Evolutionary conservation across 495 filamentous ascomycete species (phyloP), one percentile per base, ranked within the genome.

Genomic region (Xylaria cubensis): DNA sequence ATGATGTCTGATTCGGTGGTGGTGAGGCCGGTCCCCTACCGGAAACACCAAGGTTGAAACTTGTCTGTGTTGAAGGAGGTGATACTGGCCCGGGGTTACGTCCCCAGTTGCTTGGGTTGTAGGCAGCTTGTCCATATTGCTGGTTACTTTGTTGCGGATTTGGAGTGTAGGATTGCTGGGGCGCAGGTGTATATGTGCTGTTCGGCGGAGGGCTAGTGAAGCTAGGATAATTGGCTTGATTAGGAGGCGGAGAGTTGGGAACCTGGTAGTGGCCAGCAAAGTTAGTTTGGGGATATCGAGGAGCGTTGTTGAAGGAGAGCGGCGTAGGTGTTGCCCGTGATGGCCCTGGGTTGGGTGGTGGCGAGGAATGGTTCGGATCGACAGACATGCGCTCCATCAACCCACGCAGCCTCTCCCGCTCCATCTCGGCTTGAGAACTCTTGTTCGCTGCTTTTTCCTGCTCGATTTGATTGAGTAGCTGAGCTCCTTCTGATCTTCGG

Each of bases 301-400:
- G 72, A 10, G 75, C 66, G 36, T 74, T 75, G 29, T 79, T 71
- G 68, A 74, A 83, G 69, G 82, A 84, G 50, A 83, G 80, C 26
- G 82, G 84, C 17, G 83, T 77, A 21, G 82, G 89, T 75, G 73
- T 85, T 76, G 77, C 89, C 83, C 79, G 74, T 62, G 77, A 61
- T 79, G 81, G 73, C 77, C 84, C 58, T 81, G 89, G 72, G 81
- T 84, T 71, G n/a, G 83, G 81, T n/a, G 81, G 76, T 36, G 83
- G 84, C 61, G 80, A 85, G 73, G 72, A 86, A 39, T 65, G 62
- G 71, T 71, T 82, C 73, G 73, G 85, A 69, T 94, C 92, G 80
- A 95, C 91, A 17, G 95, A 93, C 85, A 98, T 94, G 68, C 96
- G 91, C 77, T 98, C 96, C 96, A 99, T 98, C 64, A 98, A 83